Evolutionary conservation across 345 rosid species (phyloP), one percentile per base, ranked within the genome.

Genomic region (Combretum micranthum): DNA sequence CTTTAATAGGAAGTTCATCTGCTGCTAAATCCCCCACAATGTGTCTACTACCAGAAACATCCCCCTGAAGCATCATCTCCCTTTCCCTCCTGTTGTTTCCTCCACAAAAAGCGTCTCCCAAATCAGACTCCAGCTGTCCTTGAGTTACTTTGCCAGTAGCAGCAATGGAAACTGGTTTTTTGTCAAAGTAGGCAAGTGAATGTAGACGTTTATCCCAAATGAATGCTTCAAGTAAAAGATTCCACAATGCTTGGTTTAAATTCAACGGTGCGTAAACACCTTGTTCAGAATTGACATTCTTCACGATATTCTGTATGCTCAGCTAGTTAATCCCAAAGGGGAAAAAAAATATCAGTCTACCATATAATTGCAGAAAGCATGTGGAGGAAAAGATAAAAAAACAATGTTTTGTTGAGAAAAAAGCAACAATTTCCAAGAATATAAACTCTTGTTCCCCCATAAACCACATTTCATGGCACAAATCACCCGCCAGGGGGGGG

Each of bases 181-280:
- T 73, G 70, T 74, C 77, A 69, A 77, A 75, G 64, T 52, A 76
- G 22, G 77, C 70, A 46, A 93, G 77, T 15, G 88, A 81, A 67
- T 82, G 77, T 67, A 93, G 50, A 20, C 97, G 88, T 21, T 59
- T 52, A 74, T 90, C 82, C 99, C 99, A 93, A 56, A 85, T 67
- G 65, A 51, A 70, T 44, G 97, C 80, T 73, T 76, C 84, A 64
- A 93, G 78, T 67, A 85, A 68, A 63, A 93, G 88, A 62, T 85
- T 92, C 99, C 92, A 90, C 62, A 79, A 57, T 57, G 82, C 43
- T 44, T 79, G 70, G 69, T 85, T 93, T 71, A 87, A 64, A 60
- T 70, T 71, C 47, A 90, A 90, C 70, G 78, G 62, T 60, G 65
- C 75, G 69, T 77, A 75, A 44, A 56, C 66, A 61, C 67, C 77